Conservation (phyloP, 331 rosid species). For the Stylosanthes scabra region DNA sequence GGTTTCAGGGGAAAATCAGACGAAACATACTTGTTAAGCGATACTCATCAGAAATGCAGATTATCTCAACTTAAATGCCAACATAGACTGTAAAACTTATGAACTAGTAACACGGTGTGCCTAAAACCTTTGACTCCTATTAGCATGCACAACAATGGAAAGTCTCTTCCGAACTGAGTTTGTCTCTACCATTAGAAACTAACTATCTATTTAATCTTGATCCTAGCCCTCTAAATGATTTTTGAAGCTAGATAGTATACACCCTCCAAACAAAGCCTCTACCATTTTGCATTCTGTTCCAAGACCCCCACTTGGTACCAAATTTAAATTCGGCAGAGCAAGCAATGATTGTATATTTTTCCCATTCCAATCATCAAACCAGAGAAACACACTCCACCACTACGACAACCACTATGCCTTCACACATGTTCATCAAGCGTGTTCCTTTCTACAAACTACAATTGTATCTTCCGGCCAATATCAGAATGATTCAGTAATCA, state of each 20-base stretch:
- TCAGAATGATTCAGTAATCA: background rate
- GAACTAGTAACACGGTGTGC: background rate
- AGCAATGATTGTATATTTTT: background rate
- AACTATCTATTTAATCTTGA: background rate
- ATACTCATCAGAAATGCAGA: background rate
- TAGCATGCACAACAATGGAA: slow-evolving; percentile 8
- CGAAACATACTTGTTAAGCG: background rate
- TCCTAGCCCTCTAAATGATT: background rate
- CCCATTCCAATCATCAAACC: background rate
- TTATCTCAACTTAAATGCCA: background rate
- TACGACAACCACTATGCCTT: background rate
- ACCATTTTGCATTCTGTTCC: background rate
- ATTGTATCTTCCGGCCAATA: background rate
- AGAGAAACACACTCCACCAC: background rate
- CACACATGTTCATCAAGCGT: background rate
- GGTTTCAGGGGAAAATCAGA: background rate
- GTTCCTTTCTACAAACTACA: background rate
- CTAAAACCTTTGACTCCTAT: background rate
- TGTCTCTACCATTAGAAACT: background rate
- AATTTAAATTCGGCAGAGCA: background rate
- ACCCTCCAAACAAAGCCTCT: background rate
- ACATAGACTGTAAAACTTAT: background rate
- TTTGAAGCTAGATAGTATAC: background rate
- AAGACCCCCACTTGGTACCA: slow-evolving; percentile 3
- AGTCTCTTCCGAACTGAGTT: background rate